Base-by-base conservation (phyloP, 352 stramenopile genomes). In the Paralagenidium karlingii region DNA sequence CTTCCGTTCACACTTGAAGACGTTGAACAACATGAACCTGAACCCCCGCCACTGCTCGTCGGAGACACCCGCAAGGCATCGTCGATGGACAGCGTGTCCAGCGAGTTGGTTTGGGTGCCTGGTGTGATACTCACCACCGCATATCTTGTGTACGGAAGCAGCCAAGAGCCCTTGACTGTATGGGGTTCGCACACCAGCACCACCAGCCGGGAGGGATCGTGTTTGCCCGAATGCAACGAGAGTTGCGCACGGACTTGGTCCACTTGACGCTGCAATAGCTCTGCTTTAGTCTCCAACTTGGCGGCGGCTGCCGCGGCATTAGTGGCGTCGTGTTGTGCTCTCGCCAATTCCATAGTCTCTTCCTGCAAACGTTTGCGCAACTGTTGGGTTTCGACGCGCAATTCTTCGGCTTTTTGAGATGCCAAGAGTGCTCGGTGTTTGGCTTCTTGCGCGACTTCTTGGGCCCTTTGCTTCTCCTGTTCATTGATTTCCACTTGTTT, bases 401-500 rank as follows among this genome's bases (percentile, higher is more conserved):
- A 47, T 4, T 60, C 61, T 49, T 87, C 76, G 1, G 76, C 76
- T 30, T 80, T 71, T 43, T 83, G 59, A 0, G 66, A 82, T 3
- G 75, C 73, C 18, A 68, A 45, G 1, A 82, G 40, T 10, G 76
- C 76, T 11, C 61, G 53, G 24, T 69, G 61, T 24, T 69, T 42
- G 8, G 73, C 73, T n/a, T 83, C 68, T 32, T 85, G 58, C 0
- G 76, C 73, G 28, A 79, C 48, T 38, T 85, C 59, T 36, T 87
- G 69, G 0, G 76, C 76, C 11, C 58, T 51, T 19, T 63, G 63
- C 52, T 86, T 86, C 55, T 87, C 76, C 36, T 86, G 70, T 42
- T 86, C 71, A 41, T 87, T 90, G 43, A 86, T 82, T 38, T 81
- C 63, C 43, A 90, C 76, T 45, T 90, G 76, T 27, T 77, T 71